Percentiles rank a stretch among this genome's conserved stretches.
Evolutionary conservation across 176 grass and related monocot genomes (phyloP).

Genomic region (Echinochloa phyllopogon): DNA sequence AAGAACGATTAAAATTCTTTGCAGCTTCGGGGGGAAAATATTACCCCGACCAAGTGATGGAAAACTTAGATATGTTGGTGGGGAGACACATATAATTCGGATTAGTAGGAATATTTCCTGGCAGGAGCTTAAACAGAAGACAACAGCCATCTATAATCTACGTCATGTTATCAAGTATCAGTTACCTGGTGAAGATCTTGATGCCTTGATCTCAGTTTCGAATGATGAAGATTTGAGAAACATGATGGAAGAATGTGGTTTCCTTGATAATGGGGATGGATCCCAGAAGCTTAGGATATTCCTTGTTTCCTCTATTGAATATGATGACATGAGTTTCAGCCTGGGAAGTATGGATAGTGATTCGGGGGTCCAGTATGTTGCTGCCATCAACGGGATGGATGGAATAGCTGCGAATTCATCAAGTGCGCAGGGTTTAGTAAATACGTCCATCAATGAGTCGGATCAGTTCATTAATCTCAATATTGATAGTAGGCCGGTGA

Average conservation of each 20-base stretch:
- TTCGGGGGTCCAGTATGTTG: constrained; percentile 91
- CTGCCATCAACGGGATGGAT: constrained; percentile 86
- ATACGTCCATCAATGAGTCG: constrained; percentile 57
- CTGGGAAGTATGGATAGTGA: constrained; percentile 85
- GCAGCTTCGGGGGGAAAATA: constrained; percentile 96
- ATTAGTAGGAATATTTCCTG: constrained; percentile 74
- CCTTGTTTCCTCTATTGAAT: constrained; percentile 77
- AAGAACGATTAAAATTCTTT: constrained; percentile 83
- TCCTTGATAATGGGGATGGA: constrained; percentile 71
- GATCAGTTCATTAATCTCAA: constrained; percentile 81
- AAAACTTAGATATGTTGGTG: constrained; percentile 94
- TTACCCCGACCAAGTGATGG: constrained; percentile 91
- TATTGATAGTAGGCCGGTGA: constrained; percentile 50
- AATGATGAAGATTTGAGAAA: constrained; percentile 90
- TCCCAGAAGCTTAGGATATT: constrained; percentile 93
- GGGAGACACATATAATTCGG: constrained; percentile 91
- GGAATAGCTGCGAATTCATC: constrained; percentile 54
- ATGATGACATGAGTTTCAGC: constrained; percentile 74
- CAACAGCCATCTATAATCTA: constrained; percentile 62
- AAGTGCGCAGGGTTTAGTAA: constrained; percentile 62
- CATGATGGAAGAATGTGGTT: constrained; percentile 88
- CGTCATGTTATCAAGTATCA: constrained; percentile 91
- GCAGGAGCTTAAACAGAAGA: constrained; percentile 87
- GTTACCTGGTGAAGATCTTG: constrained; percentile 88
- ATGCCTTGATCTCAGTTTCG: constrained; percentile 85